These are phyloP conservation scores for Cryptococcus hybrid DNA, from an alignment of 1,284 basidiomycete genomes.

Conservation along the genomic window DNA sequence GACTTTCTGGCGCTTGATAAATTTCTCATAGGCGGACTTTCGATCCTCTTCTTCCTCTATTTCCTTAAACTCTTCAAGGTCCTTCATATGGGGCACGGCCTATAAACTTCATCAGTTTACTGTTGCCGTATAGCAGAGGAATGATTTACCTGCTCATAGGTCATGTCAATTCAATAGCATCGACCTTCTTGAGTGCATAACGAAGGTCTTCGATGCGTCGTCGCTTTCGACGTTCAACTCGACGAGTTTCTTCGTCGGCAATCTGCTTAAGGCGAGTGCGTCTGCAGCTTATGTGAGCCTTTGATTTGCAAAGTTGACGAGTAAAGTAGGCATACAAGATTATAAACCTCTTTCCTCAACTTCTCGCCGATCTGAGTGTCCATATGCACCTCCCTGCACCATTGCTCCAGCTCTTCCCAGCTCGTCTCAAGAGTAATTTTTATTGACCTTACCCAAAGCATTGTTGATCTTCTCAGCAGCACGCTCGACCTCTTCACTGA, in stretches of 20 bases:
- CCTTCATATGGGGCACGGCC: constrained; percentile 70
- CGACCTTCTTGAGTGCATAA: constrained; percentile 87
- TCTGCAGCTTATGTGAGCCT: constrained; percentile 50
- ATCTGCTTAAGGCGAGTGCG: constrained; percentile 68
- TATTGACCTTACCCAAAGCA: constrained; percentile 29
- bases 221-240: constrained; percentile 76
- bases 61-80: constrained; percentile 77
- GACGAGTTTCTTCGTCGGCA: constrained; percentile 73
- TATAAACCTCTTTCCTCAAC: constrained; percentile 60
- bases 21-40: constrained; percentile 76
- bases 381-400: constrained; percentile 51
- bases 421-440: constrained; percentile 51
- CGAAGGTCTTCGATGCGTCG: constrained; percentile 93
- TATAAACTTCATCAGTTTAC: constrained; percentile 32
- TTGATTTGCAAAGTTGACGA: not conserved
- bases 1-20: constrained; percentile 79
- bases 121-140: not conserved
- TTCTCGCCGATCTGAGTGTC: constrained; percentile 57
- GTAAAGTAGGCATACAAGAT: constrained; percentile 58
- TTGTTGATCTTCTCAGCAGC: constrained; percentile 62
- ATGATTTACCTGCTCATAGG: constrained; percentile 71
- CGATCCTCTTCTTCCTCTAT: constrained; percentile 72
- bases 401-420: constrained; percentile 56
- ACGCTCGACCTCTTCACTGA: constrained; percentile 79
- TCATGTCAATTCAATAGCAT: constrained; percentile 66